Base-by-base conservation (phyloP, 805 yeast species). In the Priceomyces carsonii region DNA sequence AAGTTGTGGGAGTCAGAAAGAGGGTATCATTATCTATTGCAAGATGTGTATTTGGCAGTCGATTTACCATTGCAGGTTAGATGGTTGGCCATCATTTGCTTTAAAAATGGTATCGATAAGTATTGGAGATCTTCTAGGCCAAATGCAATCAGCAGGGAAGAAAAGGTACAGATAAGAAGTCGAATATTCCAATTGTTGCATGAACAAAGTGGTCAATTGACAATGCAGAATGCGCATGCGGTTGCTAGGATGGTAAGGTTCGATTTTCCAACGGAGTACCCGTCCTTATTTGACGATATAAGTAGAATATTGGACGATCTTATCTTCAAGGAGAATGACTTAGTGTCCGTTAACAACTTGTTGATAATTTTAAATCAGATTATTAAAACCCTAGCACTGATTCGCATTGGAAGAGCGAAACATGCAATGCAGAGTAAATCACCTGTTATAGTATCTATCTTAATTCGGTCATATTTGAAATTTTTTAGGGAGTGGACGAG, bases 201-300 rank as follows among this genome's bases (percentile, higher is more conserved):
- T 42, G 95, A 86, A 51, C 78, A 81, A 33, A 86, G 87, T 49
- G 77, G 75, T 40, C 93, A 82, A 52, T 67, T 91, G 40, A 64
- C 83, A 19, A 73, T 84, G 19, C 98, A 93, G 61, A 85, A 86
- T 55, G 95, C 97, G 0, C 84, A 85, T 44, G 82, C 95, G 0
- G 68, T 85, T 5, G 82, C 95, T 1, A 70, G 82, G 40, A 84
- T 93, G 18, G 83, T 85, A 17, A 64, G 97, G 33, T 68, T 79
- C 38, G 99, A 93, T 50, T 93, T 86, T 54, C 97, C 98, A 0
- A 57, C 64, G 2, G 89, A 82, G 29, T 93, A 97, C 97, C 89
- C 95, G 0, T 59, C 73, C 2, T 54, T 93, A 13, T 84, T 93
- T 51, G 90, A 85, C 38, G 81, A 80, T 9, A 42, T 83, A 1